Base-by-base conservation (phyloP, 2,329 filamentous ascomycete genomes). In the Aureobasidium sp. region DNA sequence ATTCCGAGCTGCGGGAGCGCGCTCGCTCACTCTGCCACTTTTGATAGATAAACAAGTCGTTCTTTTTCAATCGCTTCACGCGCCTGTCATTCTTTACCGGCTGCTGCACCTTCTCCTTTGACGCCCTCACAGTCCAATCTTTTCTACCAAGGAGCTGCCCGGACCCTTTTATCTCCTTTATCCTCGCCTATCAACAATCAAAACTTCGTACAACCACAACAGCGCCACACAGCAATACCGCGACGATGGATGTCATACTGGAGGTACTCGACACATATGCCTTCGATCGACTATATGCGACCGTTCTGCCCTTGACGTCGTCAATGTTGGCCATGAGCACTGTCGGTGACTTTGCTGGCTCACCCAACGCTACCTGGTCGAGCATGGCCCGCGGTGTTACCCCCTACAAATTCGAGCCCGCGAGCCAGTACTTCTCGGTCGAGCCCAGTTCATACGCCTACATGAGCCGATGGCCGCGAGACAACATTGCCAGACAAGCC, bases 201-300 rank as follows among this genome's bases (percentile, higher is more conserved):
- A 41, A 41, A n/a, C 9, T 25, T 55, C 36, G 5, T 9, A 53
- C 31, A 48, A n/a, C 15, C 25, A 20, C 15, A n/a, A 29, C 48
- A 41, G 57, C 56, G 55, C 62, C 29, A 37, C 62, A 80, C 73
- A 55, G 75, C 41, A 57, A 39, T 34, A 53, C 59, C 44, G 51
- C 45, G 9, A 59, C 31, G 27, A 97, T 97, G 93, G 93, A 97
- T 81, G 85, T 97, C 77, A 85, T 94, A 49, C 87, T 97, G 67
- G 92, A 97, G 77, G 70, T 92, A 64, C 83, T 85, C 76, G 93
- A 97, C 77, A 90, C 87, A 69, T 90, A 88, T 71, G 70, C 92
- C 66, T 88, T 88, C 75, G 93, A 97, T 77, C 84, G 87, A 68
- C 69, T 89, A 63, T 97, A 95, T 73, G 87, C 91, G 55, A 80